Evolutionary conservation across 1,284 basidiomycete genomes (phyloP).

Genomic region (Cryptococcus sp.): DNA sequence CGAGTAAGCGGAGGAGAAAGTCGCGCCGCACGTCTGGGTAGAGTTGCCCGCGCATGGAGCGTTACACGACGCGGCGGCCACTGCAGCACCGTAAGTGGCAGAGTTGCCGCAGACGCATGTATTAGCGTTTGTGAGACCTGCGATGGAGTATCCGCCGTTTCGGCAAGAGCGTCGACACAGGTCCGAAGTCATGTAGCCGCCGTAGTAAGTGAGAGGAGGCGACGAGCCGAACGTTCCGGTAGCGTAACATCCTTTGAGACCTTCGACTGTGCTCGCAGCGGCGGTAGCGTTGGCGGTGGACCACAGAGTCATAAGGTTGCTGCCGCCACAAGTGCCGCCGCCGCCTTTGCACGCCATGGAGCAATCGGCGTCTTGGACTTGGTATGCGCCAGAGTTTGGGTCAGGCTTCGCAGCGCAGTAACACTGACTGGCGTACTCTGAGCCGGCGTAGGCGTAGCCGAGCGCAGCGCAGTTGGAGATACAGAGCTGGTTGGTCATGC

Average conservation of each 20-base stretch:
- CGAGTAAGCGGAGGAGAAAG: conserved; percentile 17
- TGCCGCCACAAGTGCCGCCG: conserved; percentile 21
- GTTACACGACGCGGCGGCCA: conserved; percentile 17
- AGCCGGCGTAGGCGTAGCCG: conserved; percentile 26
- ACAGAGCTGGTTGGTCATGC: conserved; percentile 21
- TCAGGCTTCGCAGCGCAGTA: conserved; percentile 19
- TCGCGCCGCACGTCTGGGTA: conserved; percentile 30
- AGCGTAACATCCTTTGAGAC: conserved; percentile 34
- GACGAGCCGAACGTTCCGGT: conserved; percentile 22
- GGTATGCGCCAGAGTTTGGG: conserved; percentile 13
- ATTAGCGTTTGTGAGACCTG: conserved; percentile 28
- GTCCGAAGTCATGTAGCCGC: conserved; percentile 20
- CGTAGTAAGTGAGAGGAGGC: conserved; percentile 17
- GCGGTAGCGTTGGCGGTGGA: conserved; percentile 9
- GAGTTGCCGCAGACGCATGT: conserved; percentile 32
- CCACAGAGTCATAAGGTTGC: conserved; percentile 12
- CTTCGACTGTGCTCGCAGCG: conserved; percentile 18
- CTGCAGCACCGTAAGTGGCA: conserved; percentile 16
- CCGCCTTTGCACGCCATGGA: conserved; percentile 26
- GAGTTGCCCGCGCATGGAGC: conserved; percentile 19
- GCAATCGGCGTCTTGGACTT: conserved; percentile 17
- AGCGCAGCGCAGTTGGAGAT: conserved; percentile 17
- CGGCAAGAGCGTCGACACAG: conserved; percentile 22
- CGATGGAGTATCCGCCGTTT: conserved; percentile 23
- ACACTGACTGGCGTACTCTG: conserved; percentile 29